These are phyloP conservation scores for Leishmania braziliensis DNA, from an alignment of 208 protist species.

Conservation along the genomic window DNA sequence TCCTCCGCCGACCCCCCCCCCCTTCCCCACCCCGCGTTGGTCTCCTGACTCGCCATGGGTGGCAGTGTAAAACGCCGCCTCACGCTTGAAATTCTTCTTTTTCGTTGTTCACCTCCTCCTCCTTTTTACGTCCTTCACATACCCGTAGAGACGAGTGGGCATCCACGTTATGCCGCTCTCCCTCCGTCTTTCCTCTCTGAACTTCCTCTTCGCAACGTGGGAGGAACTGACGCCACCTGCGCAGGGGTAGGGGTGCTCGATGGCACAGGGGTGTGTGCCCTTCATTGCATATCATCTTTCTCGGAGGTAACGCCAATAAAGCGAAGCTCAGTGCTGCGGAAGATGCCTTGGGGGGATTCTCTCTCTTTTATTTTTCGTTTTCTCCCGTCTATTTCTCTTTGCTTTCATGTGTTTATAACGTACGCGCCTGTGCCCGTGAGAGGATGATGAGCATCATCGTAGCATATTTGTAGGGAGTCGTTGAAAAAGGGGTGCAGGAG, in stretches of 20 bases:
- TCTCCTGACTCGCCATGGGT: neutral
- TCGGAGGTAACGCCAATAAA: neutral
- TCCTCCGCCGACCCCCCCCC: neutral
- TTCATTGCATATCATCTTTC: neutral
- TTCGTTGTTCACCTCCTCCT: neutral
- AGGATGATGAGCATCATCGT: too few relatives aligned
- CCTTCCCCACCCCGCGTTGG: neutral
- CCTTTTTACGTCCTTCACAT: neutral
- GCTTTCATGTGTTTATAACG: neutral
- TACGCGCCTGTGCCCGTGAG: neutral
- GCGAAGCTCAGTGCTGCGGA: neutral
- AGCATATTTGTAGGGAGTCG: neutral
- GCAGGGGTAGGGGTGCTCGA: neutral
- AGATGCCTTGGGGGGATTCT: neutral
- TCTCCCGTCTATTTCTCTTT: neutral
- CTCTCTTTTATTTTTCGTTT: neutral
- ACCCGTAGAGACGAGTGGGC: neutral
- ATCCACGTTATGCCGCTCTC: neutral
- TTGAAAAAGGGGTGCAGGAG: neutral
- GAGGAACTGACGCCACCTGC: too few relatives aligned
- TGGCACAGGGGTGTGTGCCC: neutral
- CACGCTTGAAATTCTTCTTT: neutral
- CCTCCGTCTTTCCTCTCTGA: neutral
- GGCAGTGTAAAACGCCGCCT: too few relatives aligned
- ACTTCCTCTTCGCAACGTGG: neutral